Evolutionary conservation across 768 basidiomycete genomes (phyloP).

Genomic region (Omphalotus guepiniiformis): DNA sequence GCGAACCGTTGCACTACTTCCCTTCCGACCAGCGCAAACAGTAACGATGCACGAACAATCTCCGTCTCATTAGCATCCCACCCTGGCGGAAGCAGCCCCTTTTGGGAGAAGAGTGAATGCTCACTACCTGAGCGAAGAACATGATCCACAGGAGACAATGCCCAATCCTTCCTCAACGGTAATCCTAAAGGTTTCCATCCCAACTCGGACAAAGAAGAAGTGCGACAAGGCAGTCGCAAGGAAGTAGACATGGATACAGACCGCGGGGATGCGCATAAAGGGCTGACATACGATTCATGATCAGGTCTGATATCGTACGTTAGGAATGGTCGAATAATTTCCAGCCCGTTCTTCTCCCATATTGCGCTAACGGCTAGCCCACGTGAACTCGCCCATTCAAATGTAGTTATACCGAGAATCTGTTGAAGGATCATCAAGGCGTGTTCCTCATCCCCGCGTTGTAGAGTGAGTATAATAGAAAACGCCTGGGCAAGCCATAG

Average conservation of each 20-base stretch:
- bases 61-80: constrained; percentile 85
- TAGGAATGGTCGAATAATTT: constrained; percentile 58
- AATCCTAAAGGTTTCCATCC: constrained; percentile 31
- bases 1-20: constrained; percentile 35
- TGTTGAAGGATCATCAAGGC: constrained; percentile 41
- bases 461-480: constrained; percentile 46
- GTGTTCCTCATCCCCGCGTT: constrained; percentile 73
- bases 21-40: constrained; percentile 50
- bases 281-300: constrained; percentile 33
- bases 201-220: constrained; percentile 8
- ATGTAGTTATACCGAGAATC: constrained; percentile 31
- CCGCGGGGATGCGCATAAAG: constrained; percentile 42
- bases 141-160: constrained; percentile 65
- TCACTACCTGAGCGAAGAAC: constrained; percentile 73
- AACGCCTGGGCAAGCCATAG: constrained; percentile 69
- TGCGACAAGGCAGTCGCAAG: constrained; percentile 34
- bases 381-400: constrained; percentile 36
- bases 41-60: constrained; percentile 62
- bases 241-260: constrained; percentile 60
- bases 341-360: constrained; percentile 49
- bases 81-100: constrained; percentile 44
- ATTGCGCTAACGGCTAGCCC: constrained; percentile 35
- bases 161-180: constrained; percentile 61
- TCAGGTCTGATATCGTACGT: constrained; percentile 38
- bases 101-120: constrained; percentile 56